Evolutionary conservation across 164 flowering plant genomes (phyloP), one percentile per base, ranked within the genome.

Genomic region (Liriodendron chinense): DNA sequence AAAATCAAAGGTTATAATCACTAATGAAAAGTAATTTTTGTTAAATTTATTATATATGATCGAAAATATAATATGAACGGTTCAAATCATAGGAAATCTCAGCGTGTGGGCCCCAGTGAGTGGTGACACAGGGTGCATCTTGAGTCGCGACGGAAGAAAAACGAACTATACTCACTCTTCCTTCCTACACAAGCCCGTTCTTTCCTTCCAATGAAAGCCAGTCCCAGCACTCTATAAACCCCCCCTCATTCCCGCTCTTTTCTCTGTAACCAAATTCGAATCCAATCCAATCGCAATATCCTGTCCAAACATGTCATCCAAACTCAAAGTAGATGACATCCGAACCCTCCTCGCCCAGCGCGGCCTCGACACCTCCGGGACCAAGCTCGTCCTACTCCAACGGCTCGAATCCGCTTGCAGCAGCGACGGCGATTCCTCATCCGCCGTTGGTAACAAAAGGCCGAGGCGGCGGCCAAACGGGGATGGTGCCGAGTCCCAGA

Each of bases 261-360:
- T 49, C 12, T 43, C 72, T 26, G 25, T 50, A 21, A 8, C 18
- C 59, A 53, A 53, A 53, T 2, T 16, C 10, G 13, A 53, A 53
- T 16, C 1, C 13, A 12, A 3, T 53, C 59, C 59, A 53, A 53
- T 53, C 18, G 59, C 59, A 53, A 53, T 16, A 34, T 10, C 13
- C 18, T 13, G 18, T 53, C 18, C 59, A 28, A 56, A 56, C 73
- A 90, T 90, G 93, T 85, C 88, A 2, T 73, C 61, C 72, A 86
- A 79, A 47, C 85, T 92, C 71, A 89, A 82, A 81, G 94, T 89
- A 0, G 92, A 88, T 12, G 89, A 92, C 69, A 89, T 92, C 34
- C 83, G 93, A 49, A 65, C 75, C 16, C 77, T 88, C 62, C 90
- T 90, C 18, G 76, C 87, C 67, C 79, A 83, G 73, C 90, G 94